These are phyloP conservation scores for Ophiocordyceps camponoti-leonardi DNA, from an alignment of 2,329 filamentous ascomycete species.

Conservation along the genomic window DNA sequence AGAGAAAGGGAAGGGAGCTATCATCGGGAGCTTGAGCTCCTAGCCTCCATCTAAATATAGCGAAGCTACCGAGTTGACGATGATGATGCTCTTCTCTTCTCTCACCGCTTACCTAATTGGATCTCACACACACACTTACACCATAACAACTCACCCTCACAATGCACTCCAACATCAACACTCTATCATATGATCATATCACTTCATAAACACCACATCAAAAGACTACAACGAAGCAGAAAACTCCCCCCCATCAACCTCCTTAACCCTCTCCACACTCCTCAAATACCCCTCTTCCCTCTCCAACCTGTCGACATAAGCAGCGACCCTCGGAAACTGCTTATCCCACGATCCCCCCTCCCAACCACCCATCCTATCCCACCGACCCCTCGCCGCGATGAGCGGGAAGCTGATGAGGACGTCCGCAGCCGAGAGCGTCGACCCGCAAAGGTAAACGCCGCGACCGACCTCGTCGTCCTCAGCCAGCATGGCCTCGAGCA, in stretches of 20 bases:
- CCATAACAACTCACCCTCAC: too few relatives aligned
- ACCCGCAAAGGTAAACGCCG: slow-evolving; percentile 29
- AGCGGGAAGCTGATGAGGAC: slow-evolving; percentile 36
- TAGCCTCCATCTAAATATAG: too few relatives aligned
- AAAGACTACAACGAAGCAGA: slow-evolving; percentile 3
- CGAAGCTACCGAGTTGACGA: too few relatives aligned
- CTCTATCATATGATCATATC: too few relatives aligned
- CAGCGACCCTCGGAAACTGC: slow-evolving; percentile 25
- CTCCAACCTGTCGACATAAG: slow-evolving; percentile 28
- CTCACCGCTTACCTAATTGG: too few relatives aligned
- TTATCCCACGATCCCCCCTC: slow-evolving; percentile 19
- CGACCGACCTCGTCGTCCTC: slow-evolving; percentile 16
- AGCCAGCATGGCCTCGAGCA: slow-evolving; percentile 31
- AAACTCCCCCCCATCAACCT: slow-evolving; percentile 28
- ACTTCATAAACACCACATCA: background rate
- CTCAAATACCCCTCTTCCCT: slow-evolving; percentile 27
- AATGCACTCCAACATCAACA: too few relatives aligned
- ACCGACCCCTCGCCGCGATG: slow-evolving; percentile 22
- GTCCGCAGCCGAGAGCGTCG: slow-evolving; percentile 31
- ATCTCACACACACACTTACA: too few relatives aligned
- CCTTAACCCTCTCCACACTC: slow-evolving; percentile 29
- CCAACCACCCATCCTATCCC: slow-evolving; percentile 24
- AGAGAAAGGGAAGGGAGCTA: too few relatives aligned
- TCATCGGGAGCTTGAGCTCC: too few relatives aligned
- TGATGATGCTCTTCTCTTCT: too few relatives aligned